phyloP scores from a whole-genome alignment of 331 rosid genomes.

The Quercus lobata region DNA sequence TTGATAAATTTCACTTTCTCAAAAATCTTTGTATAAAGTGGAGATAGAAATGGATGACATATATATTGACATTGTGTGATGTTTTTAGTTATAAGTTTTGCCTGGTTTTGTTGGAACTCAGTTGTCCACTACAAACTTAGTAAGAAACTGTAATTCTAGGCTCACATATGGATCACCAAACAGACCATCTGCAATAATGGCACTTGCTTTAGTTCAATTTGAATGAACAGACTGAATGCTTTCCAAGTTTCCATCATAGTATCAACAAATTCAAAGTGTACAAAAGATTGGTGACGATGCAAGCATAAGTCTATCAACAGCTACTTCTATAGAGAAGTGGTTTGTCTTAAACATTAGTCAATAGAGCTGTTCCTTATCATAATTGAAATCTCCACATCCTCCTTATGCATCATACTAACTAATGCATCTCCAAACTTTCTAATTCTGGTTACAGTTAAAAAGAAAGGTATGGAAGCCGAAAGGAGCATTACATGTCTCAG shows the following conservation, averaged over 20 bases:
- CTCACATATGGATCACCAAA: neutral
- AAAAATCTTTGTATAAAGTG: neutral
- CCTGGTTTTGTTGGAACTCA: neutral
- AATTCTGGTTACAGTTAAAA: constrained; percentile 46
- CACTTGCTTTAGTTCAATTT: neutral
- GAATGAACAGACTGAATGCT: neutral
- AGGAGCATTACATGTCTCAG: constrained; percentile 61
- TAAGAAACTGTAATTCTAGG: neutral
- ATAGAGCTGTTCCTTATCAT: neutral
- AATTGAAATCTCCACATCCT: neutral
- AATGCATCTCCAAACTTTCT: neutral
- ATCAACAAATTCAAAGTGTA: neutral
- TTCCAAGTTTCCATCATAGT: neutral
- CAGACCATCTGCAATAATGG: neutral
- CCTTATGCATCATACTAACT: neutral
- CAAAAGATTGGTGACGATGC: neutral
- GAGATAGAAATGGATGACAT: neutral
- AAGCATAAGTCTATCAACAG: neutral
- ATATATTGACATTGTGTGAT: neutral
- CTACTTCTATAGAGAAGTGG: neutral
- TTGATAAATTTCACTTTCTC: neutral
- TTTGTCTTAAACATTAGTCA: neutral
- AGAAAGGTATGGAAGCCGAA: constrained; percentile 58
- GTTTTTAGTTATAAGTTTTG: neutral
- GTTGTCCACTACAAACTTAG: neutral